Evolutionary conservation across 169 alveolate genomes (phyloP).

Genomic region (Perkinsus chesapeaki): DNA sequence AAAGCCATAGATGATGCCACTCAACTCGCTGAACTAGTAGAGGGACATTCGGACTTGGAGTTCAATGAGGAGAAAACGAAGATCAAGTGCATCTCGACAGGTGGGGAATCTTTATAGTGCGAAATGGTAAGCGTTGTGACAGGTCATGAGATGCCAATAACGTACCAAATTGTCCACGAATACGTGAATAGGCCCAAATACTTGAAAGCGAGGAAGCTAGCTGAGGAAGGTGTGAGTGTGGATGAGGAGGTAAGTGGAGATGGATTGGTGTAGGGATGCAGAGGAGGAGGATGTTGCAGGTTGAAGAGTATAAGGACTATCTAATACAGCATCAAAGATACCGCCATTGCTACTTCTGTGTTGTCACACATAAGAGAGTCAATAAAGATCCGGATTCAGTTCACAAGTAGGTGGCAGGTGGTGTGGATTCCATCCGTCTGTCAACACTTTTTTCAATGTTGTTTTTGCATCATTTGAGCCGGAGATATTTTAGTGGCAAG

Average conservation of each 20-base stretch:
- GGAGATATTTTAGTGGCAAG: neutral
- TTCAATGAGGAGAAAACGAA: neutral
- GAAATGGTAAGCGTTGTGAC: neutral
- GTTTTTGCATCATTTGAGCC: neutral
- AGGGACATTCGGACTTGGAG: neutral
- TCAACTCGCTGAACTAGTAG: neutral
- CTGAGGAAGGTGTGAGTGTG: neutral
- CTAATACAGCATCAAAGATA: neutral
- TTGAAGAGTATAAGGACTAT: neutral
- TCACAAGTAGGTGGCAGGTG: slow-evolving; percentile 3
- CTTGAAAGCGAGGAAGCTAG: neutral
- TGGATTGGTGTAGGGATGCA: neutral
- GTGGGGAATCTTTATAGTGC: neutral
- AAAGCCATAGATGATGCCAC: neutral
- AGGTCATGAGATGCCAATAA: neutral
- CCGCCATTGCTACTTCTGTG: neutral
- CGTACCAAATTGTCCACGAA: neutral
- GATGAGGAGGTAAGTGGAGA: neutral
- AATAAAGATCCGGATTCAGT: neutral
- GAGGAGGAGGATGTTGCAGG: neutral
- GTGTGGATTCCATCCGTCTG: too few relatives aligned
- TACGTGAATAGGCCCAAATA: neutral
- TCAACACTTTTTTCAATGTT: too few relatives aligned
- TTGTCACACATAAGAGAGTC: neutral
- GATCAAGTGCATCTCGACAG: neutral